Evolutionary conservation across 164 flowering plant species (phyloP), one percentile per base, ranked within the genome.

Genomic region (Macadamia integrifolia): DNA sequence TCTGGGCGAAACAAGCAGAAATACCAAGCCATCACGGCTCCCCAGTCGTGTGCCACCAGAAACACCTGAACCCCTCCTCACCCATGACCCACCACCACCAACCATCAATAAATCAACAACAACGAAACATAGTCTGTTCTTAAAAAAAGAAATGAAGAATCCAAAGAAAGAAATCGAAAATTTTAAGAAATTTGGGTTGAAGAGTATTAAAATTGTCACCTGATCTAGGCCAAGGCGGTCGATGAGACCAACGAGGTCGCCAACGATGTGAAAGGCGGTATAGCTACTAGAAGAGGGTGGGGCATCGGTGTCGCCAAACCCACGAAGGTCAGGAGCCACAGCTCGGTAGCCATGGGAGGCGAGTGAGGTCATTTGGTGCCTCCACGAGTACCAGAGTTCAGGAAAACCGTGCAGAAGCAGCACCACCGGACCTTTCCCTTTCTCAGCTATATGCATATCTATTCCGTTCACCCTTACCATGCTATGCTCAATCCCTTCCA

Each of bases 41-140:
- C 92, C 90, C 90, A 89, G 59, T 87, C 96, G 64, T 87, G 92
- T 13, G 83, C 91, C n/a, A 89, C 91, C 42, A 89, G 52, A 69
- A 84, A 84, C 18, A 84, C 85, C 68, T 58, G 50, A 46, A 46
- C 9, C 50, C 50, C 40, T 35, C 40, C 40, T 35, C 40, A 35
- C 5, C 40, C 3, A 5, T 35, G 40, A 71, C 13, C 29, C 31
- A 58, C 23, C 40, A 35, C 3, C 10, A 50, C 3, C n/a, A 18
- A 35, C 5, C 40, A 35, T 35, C 40, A 35, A 5, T 35, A 5
- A 35, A 2, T 5, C 40, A 35, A 2, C 40, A 35, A 35, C 40
- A 35, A 35, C 40, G 5, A 23, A 23, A 23, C 23, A 23, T 23
- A 0, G 23, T 11, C 43, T 14, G 23, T 56, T 18, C 17, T 7